These are phyloP conservation scores for Suillus subluteus DNA, from an alignment of 768 basidiomycete genomes.

Conservation along the genomic window DNA sequence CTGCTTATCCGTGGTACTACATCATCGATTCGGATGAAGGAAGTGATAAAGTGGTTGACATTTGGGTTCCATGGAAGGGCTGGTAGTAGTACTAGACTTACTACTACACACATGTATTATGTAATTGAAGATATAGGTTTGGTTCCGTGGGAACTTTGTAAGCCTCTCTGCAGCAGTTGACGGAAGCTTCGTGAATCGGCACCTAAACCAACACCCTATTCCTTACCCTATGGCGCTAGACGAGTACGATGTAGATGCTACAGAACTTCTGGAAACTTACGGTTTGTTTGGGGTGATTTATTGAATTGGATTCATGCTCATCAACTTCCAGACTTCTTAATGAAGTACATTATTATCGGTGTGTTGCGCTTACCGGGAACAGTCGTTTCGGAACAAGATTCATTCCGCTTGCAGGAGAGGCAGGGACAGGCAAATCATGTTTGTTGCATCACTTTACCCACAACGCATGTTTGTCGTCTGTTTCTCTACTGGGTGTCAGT, in stretches of 20 bases:
- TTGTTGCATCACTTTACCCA: conserved; percentile 95
- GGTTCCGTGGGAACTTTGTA: not conserved
- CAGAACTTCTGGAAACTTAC: conserved; percentile 93
- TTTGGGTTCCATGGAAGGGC: conserved; percentile 92
- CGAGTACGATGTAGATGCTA: conserved; percentile 81
- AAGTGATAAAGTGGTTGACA: conserved; percentile 61
- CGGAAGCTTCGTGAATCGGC: not conserved
- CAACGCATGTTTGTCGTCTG: conserved; percentile 78
- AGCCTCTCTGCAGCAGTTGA: not conserved
- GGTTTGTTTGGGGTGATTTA: conserved; percentile 48
- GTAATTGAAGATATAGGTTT: conserved; percentile 4
- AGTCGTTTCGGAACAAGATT: conserved; percentile 15
- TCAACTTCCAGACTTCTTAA: conserved; percentile 81
- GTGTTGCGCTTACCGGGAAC: conserved; percentile 22
- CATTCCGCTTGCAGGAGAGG: conserved; percentile 67
- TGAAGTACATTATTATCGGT: conserved; percentile 99
- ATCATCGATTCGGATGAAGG: conserved; percentile 70
- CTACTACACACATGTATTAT: not conserved
- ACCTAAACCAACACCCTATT: conserved; percentile 5
- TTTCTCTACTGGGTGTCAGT: conserved; percentile 13
- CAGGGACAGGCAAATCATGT: conserved; percentile 97
- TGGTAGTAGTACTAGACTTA: conserved; percentile 61
- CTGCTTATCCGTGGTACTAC: conserved; percentile 84
- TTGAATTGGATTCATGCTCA: conserved; percentile 20
- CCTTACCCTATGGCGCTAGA: conserved; percentile 54